These are phyloP conservation scores for Kregervanrija fluxuum DNA, from an alignment of 805 yeast genomes.

Conservation along the genomic window DNA sequence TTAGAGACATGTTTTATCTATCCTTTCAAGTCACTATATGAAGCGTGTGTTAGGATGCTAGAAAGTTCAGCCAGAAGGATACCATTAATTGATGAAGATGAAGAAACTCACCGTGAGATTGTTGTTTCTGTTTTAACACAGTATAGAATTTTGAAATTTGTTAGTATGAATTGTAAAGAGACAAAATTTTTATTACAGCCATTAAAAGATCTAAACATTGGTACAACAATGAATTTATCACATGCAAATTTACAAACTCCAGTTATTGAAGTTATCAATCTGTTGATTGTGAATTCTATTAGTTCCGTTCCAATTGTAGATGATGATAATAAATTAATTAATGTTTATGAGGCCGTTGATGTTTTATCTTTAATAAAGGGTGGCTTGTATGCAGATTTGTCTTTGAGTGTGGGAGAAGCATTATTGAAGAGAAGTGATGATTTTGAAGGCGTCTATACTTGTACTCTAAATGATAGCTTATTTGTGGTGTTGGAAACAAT, in stretches of 20 bases:
- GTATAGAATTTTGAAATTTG: slow-evolving; percentile 91
- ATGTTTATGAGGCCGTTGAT: slow-evolving; percentile 95
- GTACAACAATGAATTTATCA: slow-evolving; percentile 49
- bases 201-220: slow-evolving; percentile 59
- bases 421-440: slow-evolving; percentile 89
- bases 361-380: slow-evolving; percentile 89
- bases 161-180: slow-evolving; percentile 92
- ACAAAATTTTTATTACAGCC: slow-evolving; percentile 78
- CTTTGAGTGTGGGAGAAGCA: slow-evolving; percentile 92
- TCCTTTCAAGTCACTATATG: slow-evolving; percentile 83
- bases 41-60: slow-evolving; percentile 90
- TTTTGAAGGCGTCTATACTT: slow-evolving; percentile 96
- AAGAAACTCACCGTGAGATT: slow-evolving; percentile 84
- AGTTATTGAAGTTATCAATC: slow-evolving; percentile 85
- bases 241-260: slow-evolving; percentile 88
- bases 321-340: slow-evolving; percentile 53
- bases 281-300: slow-evolving; percentile 71
- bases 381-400: slow-evolving; percentile 85
- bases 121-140: slow-evolving; percentile 94
- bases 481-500: slow-evolving; percentile 91
- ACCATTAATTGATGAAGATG: slow-evolving; percentile 91
- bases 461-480: slow-evolving; percentile 79
- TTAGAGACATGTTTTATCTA: slow-evolving; percentile 83
- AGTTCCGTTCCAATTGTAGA: slow-evolving; percentile 92
- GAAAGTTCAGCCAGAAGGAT: slow-evolving; percentile 85